These are phyloP conservation scores for Plenodomus tracheiphilus DNA, from an alignment of 2,329 filamentous ascomycete species.

Conservation along the genomic window DNA sequence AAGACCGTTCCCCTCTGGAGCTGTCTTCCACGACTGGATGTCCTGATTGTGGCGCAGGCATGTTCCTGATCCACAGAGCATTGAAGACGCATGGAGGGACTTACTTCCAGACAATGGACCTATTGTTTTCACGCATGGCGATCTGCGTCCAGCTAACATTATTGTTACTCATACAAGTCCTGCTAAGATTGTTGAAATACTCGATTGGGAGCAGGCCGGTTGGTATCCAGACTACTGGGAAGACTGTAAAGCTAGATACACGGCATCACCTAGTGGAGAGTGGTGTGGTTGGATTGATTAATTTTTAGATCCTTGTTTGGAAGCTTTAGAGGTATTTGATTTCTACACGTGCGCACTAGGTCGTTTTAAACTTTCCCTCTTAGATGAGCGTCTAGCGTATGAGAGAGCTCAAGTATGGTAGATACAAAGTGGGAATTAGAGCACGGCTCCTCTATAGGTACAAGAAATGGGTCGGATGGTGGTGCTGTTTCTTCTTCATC, in stretches of 20 bases:
- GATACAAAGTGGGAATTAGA: too few relatives aligned
- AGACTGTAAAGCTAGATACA: constrained; percentile 10
- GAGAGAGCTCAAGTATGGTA: too few relatives aligned
- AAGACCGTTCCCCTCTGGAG: constrained; percentile 20
- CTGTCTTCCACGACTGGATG: constrained; percentile 25
- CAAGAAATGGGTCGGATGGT: too few relatives aligned
- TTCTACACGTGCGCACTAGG: too few relatives aligned
- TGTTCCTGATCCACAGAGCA: constrained; percentile 12
- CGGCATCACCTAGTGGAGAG: not conserved
- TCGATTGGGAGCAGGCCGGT: constrained; percentile 20
- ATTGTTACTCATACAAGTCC: constrained; percentile 6
- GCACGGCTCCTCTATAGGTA: too few relatives aligned
- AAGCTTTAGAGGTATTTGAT: too few relatives aligned
- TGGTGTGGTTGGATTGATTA: too few relatives aligned
- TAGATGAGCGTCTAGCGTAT: too few relatives aligned
- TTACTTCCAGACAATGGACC: constrained; percentile 15
- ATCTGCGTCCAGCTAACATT: constrained; percentile 23
- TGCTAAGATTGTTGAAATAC: constrained; percentile 7
- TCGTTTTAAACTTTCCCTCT: too few relatives aligned
- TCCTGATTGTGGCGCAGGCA: constrained; percentile 6
- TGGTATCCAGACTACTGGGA: constrained; percentile 20
- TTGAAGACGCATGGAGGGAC: constrained; percentile 18
- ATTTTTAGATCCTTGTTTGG: too few relatives aligned
- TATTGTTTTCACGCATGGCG: constrained; percentile 24
- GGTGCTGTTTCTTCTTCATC: too few relatives aligned